Evolutionary conservation across 2,329 filamentous ascomycete species (phyloP), one percentile per base, ranked within the genome.

Genomic region (Orbilia oligospora): DNA sequence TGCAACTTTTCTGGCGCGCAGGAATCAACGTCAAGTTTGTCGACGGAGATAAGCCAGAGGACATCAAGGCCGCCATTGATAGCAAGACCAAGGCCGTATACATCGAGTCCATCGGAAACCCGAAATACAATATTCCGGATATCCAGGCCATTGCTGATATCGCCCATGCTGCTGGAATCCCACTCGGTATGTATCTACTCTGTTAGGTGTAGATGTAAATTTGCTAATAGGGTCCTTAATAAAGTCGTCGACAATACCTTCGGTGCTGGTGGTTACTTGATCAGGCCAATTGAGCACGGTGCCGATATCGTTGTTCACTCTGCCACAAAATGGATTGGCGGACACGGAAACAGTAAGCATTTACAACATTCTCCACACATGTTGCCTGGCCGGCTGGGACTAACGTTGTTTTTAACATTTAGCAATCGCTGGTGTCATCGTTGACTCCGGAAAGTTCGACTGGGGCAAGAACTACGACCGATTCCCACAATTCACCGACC

Each of bases 251-350:
- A 97, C 86, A 97, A 97, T 87, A 97, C 94, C 8, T 97, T 97
- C 82, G 95, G 94, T 56, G 94, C 94, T 12, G 94, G 94, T 76
- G 94, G 95, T 64, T 97, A 93, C 88, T 97, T 93, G 84, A 87
- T 91, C 81, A 90, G 92, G 5, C 94, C 94, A 48, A 95, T 97
- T 82, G 91, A 94, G 24, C 92, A 97, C 84, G 94, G 94, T 70
- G 94, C 93, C 80, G 94, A 97, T 83, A 97, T 97, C 78, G 91
- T 97, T 66, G 93, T 97, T 24, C 94, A 97, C 88, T 96, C 92
- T 46, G 73, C 76, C 24, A 79, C 68, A 20, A 75, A 97, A 86
- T 97, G 94, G 94, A 97, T 98, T 80, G 94, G 94, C 72, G 94
- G 94, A 49, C 95, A 98, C 85, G 95, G 94, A 79, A 97, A 94